phyloP scores from a whole-genome alignment of 2,329 filamentous ascomycete species.

The Albifimbria verrucaria region DNA sequence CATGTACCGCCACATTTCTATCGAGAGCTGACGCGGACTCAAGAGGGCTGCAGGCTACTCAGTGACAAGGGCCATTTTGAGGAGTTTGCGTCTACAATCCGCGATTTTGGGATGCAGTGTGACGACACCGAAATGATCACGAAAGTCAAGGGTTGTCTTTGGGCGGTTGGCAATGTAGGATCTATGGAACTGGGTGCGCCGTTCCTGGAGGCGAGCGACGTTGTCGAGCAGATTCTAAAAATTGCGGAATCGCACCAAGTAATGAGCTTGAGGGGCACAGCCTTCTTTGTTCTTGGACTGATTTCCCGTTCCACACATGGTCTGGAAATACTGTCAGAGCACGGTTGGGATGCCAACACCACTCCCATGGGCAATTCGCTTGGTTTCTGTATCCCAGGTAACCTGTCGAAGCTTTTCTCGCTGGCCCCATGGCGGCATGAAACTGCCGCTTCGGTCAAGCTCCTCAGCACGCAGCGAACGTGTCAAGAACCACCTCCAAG shows the following conservation, averaged over 20 bases:
- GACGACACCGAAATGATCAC: conserved; percentile 82
- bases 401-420: conserved; percentile 76
- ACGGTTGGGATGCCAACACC: conserved; percentile 90
- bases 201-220: conserved; percentile 86
- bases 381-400: conserved; percentile 80
- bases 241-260: conserved; percentile 88
- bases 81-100: conserved; percentile 86
- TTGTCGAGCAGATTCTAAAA: conserved; percentile 80
- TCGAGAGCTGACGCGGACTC: conserved; percentile 85
- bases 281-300: conserved; percentile 91
- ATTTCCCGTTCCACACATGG: conserved; percentile 91
- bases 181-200: conserved; percentile 97
- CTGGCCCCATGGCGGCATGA: conserved; percentile 58
- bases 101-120: conserved; percentile 79
- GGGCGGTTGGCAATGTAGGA: conserved; percentile 96
- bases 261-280: conserved; percentile 89
- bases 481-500: conserved; percentile 41
- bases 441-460: conserved; percentile 41
- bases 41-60: conserved; percentile 86
- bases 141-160: conserved; percentile 94
- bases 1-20: conserved; percentile 97
- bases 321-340: conserved; percentile 82
- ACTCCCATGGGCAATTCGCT: conserved; percentile 78
- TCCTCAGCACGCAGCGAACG: conserved; percentile 53
- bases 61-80: conserved; percentile 94